Evolutionary conservation across 1,284 basidiomycete species (phyloP).

Genomic region (Vanrija pseudolonga): DNA sequence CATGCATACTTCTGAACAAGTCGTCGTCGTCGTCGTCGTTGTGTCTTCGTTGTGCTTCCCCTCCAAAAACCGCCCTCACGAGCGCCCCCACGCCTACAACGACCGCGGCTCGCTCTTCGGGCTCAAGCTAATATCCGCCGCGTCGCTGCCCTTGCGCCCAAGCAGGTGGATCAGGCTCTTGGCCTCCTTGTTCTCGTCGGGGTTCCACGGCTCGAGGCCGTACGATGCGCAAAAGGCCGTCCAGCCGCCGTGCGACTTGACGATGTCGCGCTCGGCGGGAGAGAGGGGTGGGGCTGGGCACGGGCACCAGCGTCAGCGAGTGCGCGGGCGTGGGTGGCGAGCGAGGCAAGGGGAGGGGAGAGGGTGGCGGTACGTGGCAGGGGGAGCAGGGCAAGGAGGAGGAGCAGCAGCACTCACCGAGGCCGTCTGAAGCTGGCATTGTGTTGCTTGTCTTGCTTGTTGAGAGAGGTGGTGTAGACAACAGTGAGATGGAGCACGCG

Average conservation of each 20-base stretch:
- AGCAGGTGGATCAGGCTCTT: conserved; percentile 1
- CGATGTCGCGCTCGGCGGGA: conserved; percentile 8
- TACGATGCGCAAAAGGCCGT: conserved; percentile 19
- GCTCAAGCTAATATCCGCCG: too few species aligned
- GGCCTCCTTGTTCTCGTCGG: conserved; percentile 19
- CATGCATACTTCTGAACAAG: too few species aligned
- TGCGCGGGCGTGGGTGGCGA: not conserved
- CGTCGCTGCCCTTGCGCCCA: not conserved
- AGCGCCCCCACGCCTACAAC: too few species aligned
- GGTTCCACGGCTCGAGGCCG: conserved; percentile 19
- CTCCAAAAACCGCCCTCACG: too few species aligned
- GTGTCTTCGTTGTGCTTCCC: too few species aligned
- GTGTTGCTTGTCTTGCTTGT: not conserved
- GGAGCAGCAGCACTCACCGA: not conserved
- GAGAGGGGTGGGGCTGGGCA: conserved; percentile 8
- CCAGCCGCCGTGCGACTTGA: conserved; percentile 22
- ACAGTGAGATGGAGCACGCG: too few species aligned
- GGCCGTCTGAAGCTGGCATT: not conserved
- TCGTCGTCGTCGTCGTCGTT: too few species aligned
- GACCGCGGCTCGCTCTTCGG: too few species aligned
- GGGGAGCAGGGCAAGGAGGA: too few species aligned
- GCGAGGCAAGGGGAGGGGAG: not conserved
- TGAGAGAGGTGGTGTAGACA: too few species aligned
- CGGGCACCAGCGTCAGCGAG: not conserved
- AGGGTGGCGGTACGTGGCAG: too few species aligned